Evolutionary conservation across 2,329 filamentous ascomycete species (phyloP), one percentile per base, ranked within the genome.

Genomic region (Colletotrichum navitas): DNA sequence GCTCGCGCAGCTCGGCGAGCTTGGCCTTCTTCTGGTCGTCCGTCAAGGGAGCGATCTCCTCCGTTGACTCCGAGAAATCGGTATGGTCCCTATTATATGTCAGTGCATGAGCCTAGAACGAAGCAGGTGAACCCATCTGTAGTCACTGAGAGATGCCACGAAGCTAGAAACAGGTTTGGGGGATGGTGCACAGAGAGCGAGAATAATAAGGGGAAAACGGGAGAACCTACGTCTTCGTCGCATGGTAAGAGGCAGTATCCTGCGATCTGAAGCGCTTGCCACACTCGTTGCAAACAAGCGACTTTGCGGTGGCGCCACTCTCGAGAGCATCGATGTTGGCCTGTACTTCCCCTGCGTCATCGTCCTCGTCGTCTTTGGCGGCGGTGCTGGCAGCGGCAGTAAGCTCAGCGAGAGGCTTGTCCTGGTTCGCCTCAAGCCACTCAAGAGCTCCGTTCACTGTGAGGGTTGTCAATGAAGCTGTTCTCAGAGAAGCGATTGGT

Each of bases 201-300:
- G 16, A n/a, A 36, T 21, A 11, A 16, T 10, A 26, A 18, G 26
- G 39, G 39, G 14, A 24, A 12, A 16, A 52, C 3, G 3, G 21
- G 24, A 24, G 18, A 36, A 81, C 88, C 73, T 80, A 92, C 84
- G 94, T 95, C 84, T 97, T 97, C 77, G 90, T 90, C 41, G 94
- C 96, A 80, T 99, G 96, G 80, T 94, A 97, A 77, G 95, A 92
- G 12, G 95, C 96, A 75, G 95, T 90, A 34, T 91, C 90, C 74
- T 92, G 89, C 77, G 90, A 94, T 75, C 93, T 89, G 83, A 99
- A 97, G 79, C 91, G 92, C 87, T 97, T 98, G 79, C 93, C 92
- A 79, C 96, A 99, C 68, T 98, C 95, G 75, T 97, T 96, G 87
- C 96, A 99, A 62, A 97, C 88, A 66, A 98, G 89, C 60, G 94